Evolutionary conservation across 305 asterid species (phyloP).

Genomic region (Fraxinus dipetala): DNA sequence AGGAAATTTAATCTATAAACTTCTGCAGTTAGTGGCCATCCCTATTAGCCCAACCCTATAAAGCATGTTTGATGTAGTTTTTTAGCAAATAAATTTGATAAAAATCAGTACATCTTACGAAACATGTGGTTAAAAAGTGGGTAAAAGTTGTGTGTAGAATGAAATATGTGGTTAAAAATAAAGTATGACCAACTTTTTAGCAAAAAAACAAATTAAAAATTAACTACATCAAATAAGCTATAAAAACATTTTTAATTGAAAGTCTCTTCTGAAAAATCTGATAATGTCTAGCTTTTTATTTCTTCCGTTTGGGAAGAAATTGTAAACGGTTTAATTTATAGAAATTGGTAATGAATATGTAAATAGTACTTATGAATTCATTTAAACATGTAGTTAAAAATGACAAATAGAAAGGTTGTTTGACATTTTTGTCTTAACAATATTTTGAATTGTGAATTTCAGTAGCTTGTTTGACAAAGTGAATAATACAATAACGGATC

Average conservation of each 20-base stretch:
- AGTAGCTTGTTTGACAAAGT: background rate
- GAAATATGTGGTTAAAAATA: too few relatives aligned
- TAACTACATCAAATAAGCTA: background rate
- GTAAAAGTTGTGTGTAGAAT: too few relatives aligned
- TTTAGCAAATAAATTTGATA: too few relatives aligned
- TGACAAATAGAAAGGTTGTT: background rate
- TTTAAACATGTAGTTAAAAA: background rate
- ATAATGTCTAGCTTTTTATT: background rate
- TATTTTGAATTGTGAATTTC: background rate
- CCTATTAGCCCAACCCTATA: background rate
- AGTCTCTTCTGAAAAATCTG: background rate
- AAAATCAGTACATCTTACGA: too few relatives aligned
- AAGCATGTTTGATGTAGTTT: background rate
- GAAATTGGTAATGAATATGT: background rate
- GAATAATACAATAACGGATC: background rate
- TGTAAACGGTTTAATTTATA: background rate
- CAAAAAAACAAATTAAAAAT: background rate
- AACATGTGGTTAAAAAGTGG: background rate
- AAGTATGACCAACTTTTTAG: too few relatives aligned
- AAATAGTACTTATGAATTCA: background rate
- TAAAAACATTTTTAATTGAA: background rate
- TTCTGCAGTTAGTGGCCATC: background rate
- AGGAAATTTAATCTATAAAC: background rate
- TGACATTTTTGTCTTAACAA: background rate
- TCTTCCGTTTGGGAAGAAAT: background rate